phyloP scores from a whole-genome alignment of 2,329 filamentous ascomycete species.

The Pezicula carpinea region DNA sequence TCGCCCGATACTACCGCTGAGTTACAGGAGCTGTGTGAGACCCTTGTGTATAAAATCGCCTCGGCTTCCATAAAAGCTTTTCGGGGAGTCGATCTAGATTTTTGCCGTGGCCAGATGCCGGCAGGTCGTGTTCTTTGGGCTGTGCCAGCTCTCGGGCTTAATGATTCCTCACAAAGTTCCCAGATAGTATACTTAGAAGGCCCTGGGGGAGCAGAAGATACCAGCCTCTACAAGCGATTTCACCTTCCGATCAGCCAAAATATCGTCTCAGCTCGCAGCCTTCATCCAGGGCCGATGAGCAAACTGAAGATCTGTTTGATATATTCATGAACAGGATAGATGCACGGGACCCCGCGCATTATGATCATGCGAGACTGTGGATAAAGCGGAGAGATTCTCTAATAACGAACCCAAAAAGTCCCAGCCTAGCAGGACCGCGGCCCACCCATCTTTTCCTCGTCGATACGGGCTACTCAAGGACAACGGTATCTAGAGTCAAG shows the following conservation, averaged over 20 bases:
- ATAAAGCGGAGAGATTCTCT: not conserved
- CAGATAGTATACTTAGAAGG: too few relatives aligned
- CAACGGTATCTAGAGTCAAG: not conserved
- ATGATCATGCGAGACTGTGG: not conserved
- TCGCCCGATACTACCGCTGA: not conserved
- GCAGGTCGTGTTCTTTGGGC: not conserved
- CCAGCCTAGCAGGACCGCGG: not conserved
- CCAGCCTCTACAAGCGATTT: too few relatives aligned
- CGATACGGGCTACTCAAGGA: not conserved
- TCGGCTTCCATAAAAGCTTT: not conserved
- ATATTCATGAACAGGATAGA: not conserved
- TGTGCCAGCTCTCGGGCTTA: too few relatives aligned
- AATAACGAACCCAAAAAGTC: not conserved
- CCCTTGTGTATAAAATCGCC: not conserved
- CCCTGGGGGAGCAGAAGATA: too few relatives aligned
- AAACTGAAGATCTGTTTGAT: not conserved
- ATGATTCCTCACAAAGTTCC: too few relatives aligned
- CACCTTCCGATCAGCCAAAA: not conserved
- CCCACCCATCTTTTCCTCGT: not conserved
- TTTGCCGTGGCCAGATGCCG: not conserved
- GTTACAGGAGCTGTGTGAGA: not conserved
- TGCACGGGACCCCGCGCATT: not conserved
- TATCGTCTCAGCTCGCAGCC: not conserved
- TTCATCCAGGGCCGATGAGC: not conserved
- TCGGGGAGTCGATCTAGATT: not conserved